Percentiles rank a stretch among this genome's conserved stretches.
Conservation (phyloP, 2,329 filamentous ascomycete genomes). For the Hypoxylon sp. region DNA sequence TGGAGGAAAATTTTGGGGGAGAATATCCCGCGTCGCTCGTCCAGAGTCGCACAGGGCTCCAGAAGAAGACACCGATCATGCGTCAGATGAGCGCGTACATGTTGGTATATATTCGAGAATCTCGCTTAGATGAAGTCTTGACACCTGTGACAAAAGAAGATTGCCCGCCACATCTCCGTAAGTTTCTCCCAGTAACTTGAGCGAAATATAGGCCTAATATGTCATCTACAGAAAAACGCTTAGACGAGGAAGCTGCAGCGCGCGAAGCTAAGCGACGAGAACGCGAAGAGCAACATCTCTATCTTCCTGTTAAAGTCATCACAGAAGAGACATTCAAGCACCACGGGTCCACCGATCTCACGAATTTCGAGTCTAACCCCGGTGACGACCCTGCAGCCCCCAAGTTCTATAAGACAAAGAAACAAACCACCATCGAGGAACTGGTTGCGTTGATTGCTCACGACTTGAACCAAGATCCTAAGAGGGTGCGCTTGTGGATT, state of each 20-base stretch:
- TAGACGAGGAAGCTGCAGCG: constrained; percentile 85
- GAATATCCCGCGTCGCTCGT: constrained; percentile 75
- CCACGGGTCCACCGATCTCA: constrained; percentile 88
- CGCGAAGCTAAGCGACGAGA: constrained; percentile 86
- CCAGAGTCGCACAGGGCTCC: constrained; percentile 61
- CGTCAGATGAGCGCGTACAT: constrained; percentile 93
- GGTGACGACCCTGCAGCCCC: constrained; percentile 76
- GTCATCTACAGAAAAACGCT: constrained; percentile 70
- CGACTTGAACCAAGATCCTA: constrained; percentile 77
- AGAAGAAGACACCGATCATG: constrained; percentile 72
- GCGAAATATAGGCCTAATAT: constrained; percentile 31
- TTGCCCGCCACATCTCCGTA: constrained; percentile 85
- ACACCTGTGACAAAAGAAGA: constrained; percentile 81
- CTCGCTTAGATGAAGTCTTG: constrained; percentile 85
- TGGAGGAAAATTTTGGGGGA: constrained; percentile 97
- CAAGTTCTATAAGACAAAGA: constrained; percentile 79
- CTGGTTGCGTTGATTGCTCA: constrained; percentile 79
- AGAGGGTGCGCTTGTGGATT: constrained; percentile 86
- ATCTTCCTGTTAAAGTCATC: constrained; percentile 86
- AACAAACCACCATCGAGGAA: constrained; percentile 81
- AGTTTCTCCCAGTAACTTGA: constrained; percentile 54
- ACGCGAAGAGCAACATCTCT: constrained; percentile 93
- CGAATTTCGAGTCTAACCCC: constrained; percentile 73
- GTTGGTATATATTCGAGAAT: constrained; percentile 96
- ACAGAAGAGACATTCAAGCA: constrained; percentile 84